phyloP scores from a whole-genome alignment of 495 filamentous ascomycete genomes.

The Aspergillus coremiiformis region DNA sequence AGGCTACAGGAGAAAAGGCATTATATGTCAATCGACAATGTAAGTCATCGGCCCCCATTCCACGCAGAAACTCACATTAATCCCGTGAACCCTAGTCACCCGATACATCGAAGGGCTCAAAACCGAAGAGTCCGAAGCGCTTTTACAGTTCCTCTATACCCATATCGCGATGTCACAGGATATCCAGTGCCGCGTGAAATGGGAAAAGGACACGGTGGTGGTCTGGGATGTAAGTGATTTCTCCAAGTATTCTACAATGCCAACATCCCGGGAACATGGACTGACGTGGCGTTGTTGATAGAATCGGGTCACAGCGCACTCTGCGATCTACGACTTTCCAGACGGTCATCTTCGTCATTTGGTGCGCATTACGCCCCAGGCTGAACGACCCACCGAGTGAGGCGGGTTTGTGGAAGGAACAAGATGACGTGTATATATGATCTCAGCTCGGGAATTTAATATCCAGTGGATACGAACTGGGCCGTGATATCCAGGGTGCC shows the following conservation, averaged over 20 bases:
- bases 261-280: too few relatives aligned
- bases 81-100: too few relatives aligned
- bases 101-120: conserved; percentile 60
- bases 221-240: conserved; percentile 17
- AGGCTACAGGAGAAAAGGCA: conserved; percentile 21
- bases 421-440: too few relatives aligned
- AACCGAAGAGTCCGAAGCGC: conserved; percentile 67
- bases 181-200: conserved; percentile 70
- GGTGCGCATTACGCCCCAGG: conserved; percentile 77
- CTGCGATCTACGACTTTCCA: too few relatives aligned
- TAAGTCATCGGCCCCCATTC: conserved; percentile 21
- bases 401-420: too few relatives aligned
- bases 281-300: too few relatives aligned
- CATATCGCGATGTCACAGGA: conserved; percentile 69
- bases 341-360: conserved; percentile 46
- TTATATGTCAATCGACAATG: not conserved
- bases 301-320: too few relatives aligned
- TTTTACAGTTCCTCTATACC: conserved; percentile 71
- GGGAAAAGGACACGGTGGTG: conserved; percentile 69
- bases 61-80: too few relatives aligned
- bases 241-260: too few relatives aligned
- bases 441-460: too few relatives aligned
- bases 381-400: conserved; percentile 55
- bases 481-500: too few relatives aligned
- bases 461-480: too few relatives aligned